Conservation (phyloP, 164 flowering plant genomes). For the Saururus chinensis region DNA sequence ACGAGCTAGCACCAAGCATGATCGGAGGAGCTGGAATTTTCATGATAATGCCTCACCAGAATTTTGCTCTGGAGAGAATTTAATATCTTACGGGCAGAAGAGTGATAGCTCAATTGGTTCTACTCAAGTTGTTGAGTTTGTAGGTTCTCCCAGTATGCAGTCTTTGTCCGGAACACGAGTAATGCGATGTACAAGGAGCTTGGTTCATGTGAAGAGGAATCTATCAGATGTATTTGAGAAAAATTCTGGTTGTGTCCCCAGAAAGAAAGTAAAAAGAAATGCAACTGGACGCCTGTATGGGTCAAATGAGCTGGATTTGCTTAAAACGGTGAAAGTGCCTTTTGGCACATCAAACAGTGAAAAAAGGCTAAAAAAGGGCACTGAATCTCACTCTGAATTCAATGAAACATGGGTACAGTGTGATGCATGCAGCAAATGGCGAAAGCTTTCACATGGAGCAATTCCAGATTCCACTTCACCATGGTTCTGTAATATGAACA, state of each 20-base stretch:
- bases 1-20: constrained; percentile 24
- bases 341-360: constrained; percentile 5
- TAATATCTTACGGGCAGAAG: constrained; percentile 16
- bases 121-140: constrained; percentile 8
- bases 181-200: constrained; percentile 31
- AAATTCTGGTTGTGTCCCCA: constrained; percentile 11
- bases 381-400: constrained; percentile 14
- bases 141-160: constrained; percentile 15
- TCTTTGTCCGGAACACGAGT: constrained; percentile 16
- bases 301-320: constrained; percentile 4
- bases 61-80: constrained; percentile 3
- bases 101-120: constrained; percentile 19
- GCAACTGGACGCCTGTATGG: constrained; percentile 12
- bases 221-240: constrained; percentile 38
- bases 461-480: constrained; percentile 36
- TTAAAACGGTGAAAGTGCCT: constrained; percentile 12
- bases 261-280: constrained; percentile 12
- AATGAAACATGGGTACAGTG: constrained; percentile 91
- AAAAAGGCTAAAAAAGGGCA: constrained; percentile 14
- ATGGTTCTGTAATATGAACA: constrained; percentile 96
- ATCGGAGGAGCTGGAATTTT: constrained; percentile 31
- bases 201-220: constrained; percentile 46
- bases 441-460: constrained; percentile 39
- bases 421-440: constrained; percentile 86
- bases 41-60: constrained; percentile 20